Percentiles rank a stretch among this genome's conserved stretches.
These are phyloP conservation scores for Oxytropis ochrocephala DNA, from an alignment of 306 rosid species.

Conservation along the genomic window DNA sequence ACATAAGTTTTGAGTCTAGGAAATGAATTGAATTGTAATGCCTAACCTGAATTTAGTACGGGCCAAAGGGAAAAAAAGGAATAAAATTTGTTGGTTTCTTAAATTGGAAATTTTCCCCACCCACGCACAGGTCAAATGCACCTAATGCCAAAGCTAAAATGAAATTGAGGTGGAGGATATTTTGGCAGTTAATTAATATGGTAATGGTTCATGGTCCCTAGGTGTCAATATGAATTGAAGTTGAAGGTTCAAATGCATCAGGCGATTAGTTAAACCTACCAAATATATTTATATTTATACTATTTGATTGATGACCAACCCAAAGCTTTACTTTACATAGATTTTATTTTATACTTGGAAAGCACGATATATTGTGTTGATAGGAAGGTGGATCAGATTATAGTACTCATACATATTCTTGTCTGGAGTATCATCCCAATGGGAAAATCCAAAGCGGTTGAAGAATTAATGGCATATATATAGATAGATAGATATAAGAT, in stretches of 20 bases:
- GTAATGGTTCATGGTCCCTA: conserved; percentile 12
- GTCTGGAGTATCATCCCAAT: conserved; percentile 1
- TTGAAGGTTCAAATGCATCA: conserved; percentile 12
- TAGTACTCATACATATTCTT: background rate
- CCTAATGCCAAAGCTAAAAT: background rate
- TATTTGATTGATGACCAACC: conserved; percentile 26
- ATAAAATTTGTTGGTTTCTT: conserved; percentile 14
- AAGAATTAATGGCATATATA: background rate
- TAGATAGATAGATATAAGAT: too few relatives aligned
- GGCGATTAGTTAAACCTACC: background rate
- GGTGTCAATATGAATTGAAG: conserved; percentile 4
- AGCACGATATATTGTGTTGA: conserved; percentile 4
- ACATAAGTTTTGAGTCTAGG: background rate
- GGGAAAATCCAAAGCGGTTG: conserved; percentile 12
- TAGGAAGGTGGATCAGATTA: conserved; percentile 4
- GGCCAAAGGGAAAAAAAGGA: background rate
- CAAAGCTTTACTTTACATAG: conserved; percentile 16
- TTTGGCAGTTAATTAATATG: conserved; percentile 20
- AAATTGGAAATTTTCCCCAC: conserved; percentile 24
- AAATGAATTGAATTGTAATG: background rate
- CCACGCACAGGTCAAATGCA: conserved; percentile 24
- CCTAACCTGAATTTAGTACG: background rate
- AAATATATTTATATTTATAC: background rate
- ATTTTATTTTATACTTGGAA: conserved; percentile 18
- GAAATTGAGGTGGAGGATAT: conserved; percentile 2